Evolutionary conservation across 2,329 filamentous ascomycete genomes (phyloP), one percentile per base, ranked within the genome.

Genomic region (Beauveria sp.): DNA sequence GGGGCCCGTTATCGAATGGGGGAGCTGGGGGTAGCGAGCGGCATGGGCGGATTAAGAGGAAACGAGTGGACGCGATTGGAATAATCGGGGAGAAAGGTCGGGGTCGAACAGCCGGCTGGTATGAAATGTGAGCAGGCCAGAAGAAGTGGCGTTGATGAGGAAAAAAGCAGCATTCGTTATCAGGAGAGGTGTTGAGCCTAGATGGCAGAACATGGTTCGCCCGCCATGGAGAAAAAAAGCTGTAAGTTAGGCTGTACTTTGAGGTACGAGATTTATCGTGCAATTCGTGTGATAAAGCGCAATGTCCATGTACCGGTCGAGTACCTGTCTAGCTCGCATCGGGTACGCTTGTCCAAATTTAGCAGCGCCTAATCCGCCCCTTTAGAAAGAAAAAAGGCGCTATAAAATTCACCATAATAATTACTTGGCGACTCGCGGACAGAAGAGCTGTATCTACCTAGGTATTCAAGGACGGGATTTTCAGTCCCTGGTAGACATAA

Each of bases 11-110:
- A n/a, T 59, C 37, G 48, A 44, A 18, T 22, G 30, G 26, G 30
- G 34, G 51, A 34, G 46, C 34, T 52, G 56, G 37, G 26, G 48
- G 48, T 34, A 59, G 48, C 37, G 48, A 59, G 48, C 48, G 56
- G 48, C 56, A 22, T 18, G 56, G 55, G 55, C 46, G 46, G 34
- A 22, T 43, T n/a, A 16, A n/a, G 48, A 30, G 48, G n/a, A 34
- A 59, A 59, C 56, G 56, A 59, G 48, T 26, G 56, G 56, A 59
- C 56, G 56, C 56, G 48, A 59, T 59, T 43, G 37, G 26, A 59
- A 28, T 51, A 48, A 40, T 59, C 20, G 22, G 20, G 16, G 12
- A 10, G 1, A 22, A 37, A 24, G 6, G 46, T 43, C 34, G 46
- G 22, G 34, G 18, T 53, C 47, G 30, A 26, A 41, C 34, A 30